These are phyloP conservation scores for Ophiocordyceps camponoti-floridani DNA, from an alignment of 2,329 filamentous ascomycete genomes.

Conservation along the genomic window DNA sequence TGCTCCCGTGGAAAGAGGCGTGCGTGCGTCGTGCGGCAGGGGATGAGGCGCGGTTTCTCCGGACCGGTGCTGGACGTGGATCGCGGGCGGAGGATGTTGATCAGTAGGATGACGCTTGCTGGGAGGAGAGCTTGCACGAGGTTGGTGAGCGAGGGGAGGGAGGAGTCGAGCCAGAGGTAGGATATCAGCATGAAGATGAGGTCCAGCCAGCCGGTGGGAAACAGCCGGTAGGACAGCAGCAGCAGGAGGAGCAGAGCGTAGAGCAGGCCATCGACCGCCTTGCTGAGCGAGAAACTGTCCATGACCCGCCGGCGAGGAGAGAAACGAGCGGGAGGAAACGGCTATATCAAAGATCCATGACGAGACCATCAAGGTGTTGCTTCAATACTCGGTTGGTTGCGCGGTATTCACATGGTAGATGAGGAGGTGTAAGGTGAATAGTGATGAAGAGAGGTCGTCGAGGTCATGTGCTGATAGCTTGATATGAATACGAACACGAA, in stretches of 20 bases:
- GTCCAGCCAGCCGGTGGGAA: background rate
- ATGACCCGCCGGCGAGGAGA: background rate
- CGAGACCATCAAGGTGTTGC: too few species aligned
- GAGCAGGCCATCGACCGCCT: background rate
- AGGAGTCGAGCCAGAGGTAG: background rate
- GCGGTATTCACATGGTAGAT: too few species aligned
- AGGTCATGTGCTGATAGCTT: too few species aligned
- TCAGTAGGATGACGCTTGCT: background rate
- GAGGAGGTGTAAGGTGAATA: too few species aligned
- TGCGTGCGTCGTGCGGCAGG: constrained; percentile 45
- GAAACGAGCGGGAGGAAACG: background rate
- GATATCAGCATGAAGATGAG: background rate
- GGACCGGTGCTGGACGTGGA: constrained; percentile 2
- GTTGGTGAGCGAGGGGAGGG: background rate
- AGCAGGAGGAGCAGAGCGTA: background rate
- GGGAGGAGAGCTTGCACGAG: background rate
- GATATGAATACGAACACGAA: too few species aligned
- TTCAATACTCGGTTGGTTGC: too few species aligned
- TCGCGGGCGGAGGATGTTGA: background rate
- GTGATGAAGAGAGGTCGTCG: too few species aligned
- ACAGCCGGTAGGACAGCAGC: background rate
- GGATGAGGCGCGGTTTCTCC: constrained; percentile 36
- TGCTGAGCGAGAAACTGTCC: background rate
- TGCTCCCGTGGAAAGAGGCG: constrained; percentile 51
- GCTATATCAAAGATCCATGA: too few species aligned